Evolutionary conservation across 2,329 filamentous ascomycete species (phyloP).

Genomic region (Pseudocercospora ulei): DNA sequence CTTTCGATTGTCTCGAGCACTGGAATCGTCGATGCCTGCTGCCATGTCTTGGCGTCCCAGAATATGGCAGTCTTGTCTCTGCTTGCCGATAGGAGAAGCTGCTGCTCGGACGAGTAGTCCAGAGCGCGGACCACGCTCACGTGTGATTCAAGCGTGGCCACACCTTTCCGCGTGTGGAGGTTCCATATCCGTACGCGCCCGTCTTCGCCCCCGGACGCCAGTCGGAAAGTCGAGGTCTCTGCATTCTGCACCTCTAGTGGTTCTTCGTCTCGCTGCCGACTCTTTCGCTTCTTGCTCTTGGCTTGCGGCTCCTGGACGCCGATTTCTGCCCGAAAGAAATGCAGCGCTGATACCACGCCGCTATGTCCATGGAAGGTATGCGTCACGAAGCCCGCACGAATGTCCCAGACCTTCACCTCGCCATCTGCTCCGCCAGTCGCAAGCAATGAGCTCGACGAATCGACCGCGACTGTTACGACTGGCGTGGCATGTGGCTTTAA

Average conservation of each 20-base stretch:
- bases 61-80: constrained; percentile 89
- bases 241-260: constrained; percentile 43
- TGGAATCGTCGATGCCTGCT: constrained; percentile 66
- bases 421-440: constrained; percentile 91
- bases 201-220: constrained; percentile 88
- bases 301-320: constrained; percentile 16
- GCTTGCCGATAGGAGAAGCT: constrained; percentile 70
- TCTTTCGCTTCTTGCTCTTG: constrained; percentile 41
- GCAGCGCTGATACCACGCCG: constrained; percentile 78
- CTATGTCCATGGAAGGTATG: constrained; percentile 92
- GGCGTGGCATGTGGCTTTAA: constrained; percentile 85
- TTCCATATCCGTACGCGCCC: constrained; percentile 90
- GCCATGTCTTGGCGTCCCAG: constrained; percentile 84
- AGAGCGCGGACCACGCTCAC: constrained; percentile 87
- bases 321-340: constrained; percentile 63
- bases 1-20: constrained; percentile 78
- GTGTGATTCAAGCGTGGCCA: constrained; percentile 77
- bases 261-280: constrained; percentile 40
- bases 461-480: constrained; percentile 74
- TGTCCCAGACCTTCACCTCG: constrained; percentile 93
- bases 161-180: constrained; percentile 67
- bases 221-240: constrained; percentile 55
- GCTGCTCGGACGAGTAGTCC: constrained; percentile 66
- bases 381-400: constrained; percentile 77
- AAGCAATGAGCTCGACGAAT: constrained; percentile 77